Evolutionary conservation across 106 monocot genomes (phyloP), one percentile per base, ranked within the genome.

Genomic region (Dendrobium huoshanense): DNA sequence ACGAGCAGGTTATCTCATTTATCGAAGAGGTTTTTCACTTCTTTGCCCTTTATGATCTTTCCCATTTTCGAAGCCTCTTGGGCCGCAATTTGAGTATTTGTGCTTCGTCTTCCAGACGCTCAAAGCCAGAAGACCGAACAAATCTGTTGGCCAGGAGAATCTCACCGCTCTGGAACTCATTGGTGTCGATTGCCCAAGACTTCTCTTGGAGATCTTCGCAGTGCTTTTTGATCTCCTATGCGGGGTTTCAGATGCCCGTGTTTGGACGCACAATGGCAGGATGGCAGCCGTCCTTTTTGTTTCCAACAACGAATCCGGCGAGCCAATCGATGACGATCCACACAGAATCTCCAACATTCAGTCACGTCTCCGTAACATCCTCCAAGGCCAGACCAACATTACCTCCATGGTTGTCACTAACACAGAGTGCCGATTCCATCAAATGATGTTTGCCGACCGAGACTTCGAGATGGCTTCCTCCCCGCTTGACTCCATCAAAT

Each of bases 171-270:
- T 88, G 4, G 91, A 91, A 73, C 85, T 91, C 78, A 49, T 72
- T 24, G 83, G 83, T 10, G 16, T 41, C 55, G 83, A 83, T 31
- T 78, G 83, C 55, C 48, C 78, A 2, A 88, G 88, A 11, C 79
- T 91, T 9, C 83, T 91, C 15, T 91, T 88, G 0, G 91, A 91
- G 73, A 80, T 91, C 65, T 87, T 88, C 78, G 88, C 87, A 3
- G 91, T 88, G 33, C 81, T 91, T 7, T 24, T 41, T 6, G 83
- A 83, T 9, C 58, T 78, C 27, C 9, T n/a, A 0, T 83, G 78
- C 78, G 5, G 20, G 22, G 85, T 91, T 9, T 64, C 77, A 2
- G 79, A 87, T 15, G 88, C 91, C 77, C 85, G 77, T 49, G 79
- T 88, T 2, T 91, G 91, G 91, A 85, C 88, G 1, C 88, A 91